Evolutionary conservation across 2,329 filamentous ascomycete genomes (phyloP).

Genomic region (Nothophoma quercina): DNA sequence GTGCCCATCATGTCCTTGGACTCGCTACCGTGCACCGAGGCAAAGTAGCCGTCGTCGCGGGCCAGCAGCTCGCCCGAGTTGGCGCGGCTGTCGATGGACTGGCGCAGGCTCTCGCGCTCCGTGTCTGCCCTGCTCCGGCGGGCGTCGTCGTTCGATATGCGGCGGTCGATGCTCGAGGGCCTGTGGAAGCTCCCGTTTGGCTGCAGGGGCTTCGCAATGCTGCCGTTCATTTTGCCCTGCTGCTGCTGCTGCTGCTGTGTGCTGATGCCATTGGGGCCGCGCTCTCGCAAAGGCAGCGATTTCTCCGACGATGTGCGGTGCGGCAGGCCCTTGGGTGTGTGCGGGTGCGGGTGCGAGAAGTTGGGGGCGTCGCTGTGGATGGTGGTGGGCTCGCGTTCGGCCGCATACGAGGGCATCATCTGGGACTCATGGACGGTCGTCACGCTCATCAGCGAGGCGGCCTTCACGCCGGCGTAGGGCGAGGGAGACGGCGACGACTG

Average conservation of each 20-base stretch:
- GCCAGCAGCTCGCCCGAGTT: slow-evolving; percentile 36
- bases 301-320: slow-evolving; percentile 39
- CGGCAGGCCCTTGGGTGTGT: slow-evolving; percentile 43
- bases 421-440: slow-evolving; percentile 44
- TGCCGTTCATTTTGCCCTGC: slow-evolving; percentile 41
- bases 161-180: slow-evolving; percentile 31
- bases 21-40: slow-evolving; percentile 47
- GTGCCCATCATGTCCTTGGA: slow-evolving; percentile 44
- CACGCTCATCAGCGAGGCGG: slow-evolving; percentile 42
- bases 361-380: slow-evolving; percentile 16
- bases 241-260: too few species aligned
- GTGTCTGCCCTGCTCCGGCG: slow-evolving; percentile 22
- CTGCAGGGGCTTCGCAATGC: slow-evolving; percentile 40
- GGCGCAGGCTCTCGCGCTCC: slow-evolving; percentile 30
- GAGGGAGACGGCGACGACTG: slow-evolving; percentile 35
- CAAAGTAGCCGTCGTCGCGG: slow-evolving; percentile 58
- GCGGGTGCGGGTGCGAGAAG: slow-evolving; percentile 31
- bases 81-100: slow-evolving; percentile 32
- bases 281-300: slow-evolving; percentile 26
- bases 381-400: slow-evolving; percentile 46
- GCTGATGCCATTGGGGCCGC: slow-evolving; percentile 39
- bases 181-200: slow-evolving; percentile 48
- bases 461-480: slow-evolving; percentile 36
- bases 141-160: slow-evolving; percentile 48
- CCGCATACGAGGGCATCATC: slow-evolving; percentile 61